Percentiles rank a stretch among this genome's conserved stretches.
Evolutionary conservation across 371 early-diverging fungal genomes (phyloP).

Genomic region (Mucor lusitanicus): DNA sequence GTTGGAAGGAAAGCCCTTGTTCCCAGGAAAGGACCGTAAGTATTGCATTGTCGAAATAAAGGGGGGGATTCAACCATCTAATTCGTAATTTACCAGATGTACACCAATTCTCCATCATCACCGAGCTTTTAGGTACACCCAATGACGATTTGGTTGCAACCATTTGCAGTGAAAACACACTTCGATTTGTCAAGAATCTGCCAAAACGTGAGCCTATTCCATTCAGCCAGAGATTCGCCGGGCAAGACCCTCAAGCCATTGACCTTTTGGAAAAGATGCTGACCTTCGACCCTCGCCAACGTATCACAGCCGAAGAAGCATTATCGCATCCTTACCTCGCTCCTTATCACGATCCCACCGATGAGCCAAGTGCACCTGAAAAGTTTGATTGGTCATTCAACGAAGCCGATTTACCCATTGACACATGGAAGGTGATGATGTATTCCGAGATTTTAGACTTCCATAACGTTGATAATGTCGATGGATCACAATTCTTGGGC

Average conservation of each 20-base stretch:
- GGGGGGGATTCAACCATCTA: background rate
- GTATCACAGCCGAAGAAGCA: slow-evolving; percentile 89
- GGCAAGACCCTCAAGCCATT: slow-evolving; percentile 68
- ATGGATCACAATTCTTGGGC: slow-evolving; percentile 38
- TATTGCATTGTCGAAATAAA: background rate
- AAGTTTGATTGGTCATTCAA: slow-evolving; percentile 96
- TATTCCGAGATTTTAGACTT: slow-evolving; percentile 72
- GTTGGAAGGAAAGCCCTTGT: slow-evolving; percentile 93
- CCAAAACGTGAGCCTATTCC: slow-evolving; percentile 81
- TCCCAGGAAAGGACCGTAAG: slow-evolving; percentile 95
- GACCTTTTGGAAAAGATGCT: slow-evolving; percentile 91
- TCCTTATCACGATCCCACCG: slow-evolving; percentile 93
- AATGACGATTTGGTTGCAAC: slow-evolving; percentile 91
- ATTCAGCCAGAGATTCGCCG: slow-evolving; percentile 64
- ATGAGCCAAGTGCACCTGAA: slow-evolving; percentile 83
- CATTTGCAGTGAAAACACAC: slow-evolving; percentile 92
- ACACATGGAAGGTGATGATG: slow-evolving; percentile 87
- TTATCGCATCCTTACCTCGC: slow-evolving; percentile 85
- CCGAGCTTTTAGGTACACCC: slow-evolving; percentile 92
- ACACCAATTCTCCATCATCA: slow-evolving; percentile 93
- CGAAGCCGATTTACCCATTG: slow-evolving; percentile 85
- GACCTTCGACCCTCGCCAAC: slow-evolving; percentile 89
- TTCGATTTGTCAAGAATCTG: slow-evolving; percentile 88
- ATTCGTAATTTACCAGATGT: slow-evolving; percentile 58
- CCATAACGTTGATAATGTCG: slow-evolving; percentile 58